Base-by-base conservation (phyloP, 768 basidiomycete genomes). In the Kwoniella sp. region DNA sequence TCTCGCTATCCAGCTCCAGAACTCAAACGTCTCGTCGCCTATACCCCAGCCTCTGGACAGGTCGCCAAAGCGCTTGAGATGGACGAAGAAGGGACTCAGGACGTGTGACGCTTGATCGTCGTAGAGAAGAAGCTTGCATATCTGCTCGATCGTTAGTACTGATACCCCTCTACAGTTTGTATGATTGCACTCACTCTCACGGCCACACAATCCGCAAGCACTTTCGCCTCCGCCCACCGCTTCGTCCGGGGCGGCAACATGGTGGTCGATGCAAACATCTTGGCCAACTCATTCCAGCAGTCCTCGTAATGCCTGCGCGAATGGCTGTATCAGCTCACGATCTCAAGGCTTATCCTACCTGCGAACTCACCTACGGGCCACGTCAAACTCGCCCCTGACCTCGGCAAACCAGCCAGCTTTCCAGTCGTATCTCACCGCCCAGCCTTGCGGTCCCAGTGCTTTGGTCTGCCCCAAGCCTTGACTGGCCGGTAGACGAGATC, bases 361-460 rank as follows among this genome's bases (percentile, higher is more conserved):
- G 15, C 34, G 10, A 38, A 78, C 84, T 59, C 59, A 92, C 90
- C 90, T 91, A 54, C 93, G 77, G 0, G 92, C 89, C 8, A 90
- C 85, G 64, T 96, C 91, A 53, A 88, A 82, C 72, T 98, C 93
- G 11, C 88, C 84, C 52, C 92, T 77, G 67, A 96, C 90, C 74
- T 99, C 93, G 0, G 93, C 90, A 73, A 96, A 98, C 62, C 87
- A 86, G 0, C 87, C 95, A 81, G 92, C 87, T 76, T 98, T 99
- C 79, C 90, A 98, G 70, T 96, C 92, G 67, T 96, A 96, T 26
- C 95, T 79, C 17, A 93, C 90, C 0, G 87, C 89, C 93, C 92
- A 99, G 0, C 92, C 92, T 73, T 89, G 85, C 0, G 85, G 81
- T 25, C 87, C 78, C 4, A 95, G 76, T 0, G 86, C 83, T 15